phyloP scores from a whole-genome alignment of 768 basidiomycete species.

The Pleurotus pulmonarius region DNA sequence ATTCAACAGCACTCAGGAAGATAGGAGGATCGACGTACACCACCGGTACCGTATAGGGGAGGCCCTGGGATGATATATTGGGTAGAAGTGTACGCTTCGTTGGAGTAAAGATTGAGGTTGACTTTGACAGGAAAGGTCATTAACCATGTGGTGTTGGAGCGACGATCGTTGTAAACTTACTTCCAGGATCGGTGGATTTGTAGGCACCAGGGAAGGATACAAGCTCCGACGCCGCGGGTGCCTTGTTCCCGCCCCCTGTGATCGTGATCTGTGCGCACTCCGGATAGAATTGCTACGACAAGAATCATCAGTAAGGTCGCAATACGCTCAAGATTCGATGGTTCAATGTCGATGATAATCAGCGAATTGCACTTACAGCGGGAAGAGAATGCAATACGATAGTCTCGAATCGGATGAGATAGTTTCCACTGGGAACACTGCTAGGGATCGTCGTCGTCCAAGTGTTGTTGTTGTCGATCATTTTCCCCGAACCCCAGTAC shows the following conservation, averaged over 20 bases:
- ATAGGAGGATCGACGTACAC: neutral
- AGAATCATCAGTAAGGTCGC: neutral
- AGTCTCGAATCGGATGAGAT: conserved; percentile 47
- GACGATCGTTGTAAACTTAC: conserved; percentile 20
- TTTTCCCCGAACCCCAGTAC: conserved; percentile 40
- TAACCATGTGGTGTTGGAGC: neutral
- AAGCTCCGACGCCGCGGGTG: conserved; percentile 39
- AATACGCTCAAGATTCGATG: neutral
- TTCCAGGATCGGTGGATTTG: conserved; percentile 37
- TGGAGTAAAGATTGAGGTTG: conserved; percentile 36
- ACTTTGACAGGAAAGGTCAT: conserved; percentile 20
- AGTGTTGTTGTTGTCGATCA: conserved; percentile 40
- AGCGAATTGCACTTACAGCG: conserved; percentile 29
- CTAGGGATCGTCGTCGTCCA: conserved; percentile 44
- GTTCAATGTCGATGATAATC: neutral
- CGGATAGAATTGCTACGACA: conserved; percentile 62
- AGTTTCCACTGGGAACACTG: conserved; percentile 38
- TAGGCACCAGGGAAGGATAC: conserved; percentile 47
- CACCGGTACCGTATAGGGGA: conserved; percentile 36
- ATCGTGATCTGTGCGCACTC: conserved; percentile 47
- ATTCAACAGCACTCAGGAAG: neutral
- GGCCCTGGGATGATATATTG: conserved; percentile 42
- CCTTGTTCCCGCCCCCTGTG: conserved; percentile 34
- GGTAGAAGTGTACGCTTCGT: conserved; percentile 32
- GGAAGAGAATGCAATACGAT: conserved; percentile 48